Evolutionary conservation across 257 asterid genomes (phyloP), one percentile per base, ranked within the genome.

Genomic region (Primulina huaijiensis): DNA sequence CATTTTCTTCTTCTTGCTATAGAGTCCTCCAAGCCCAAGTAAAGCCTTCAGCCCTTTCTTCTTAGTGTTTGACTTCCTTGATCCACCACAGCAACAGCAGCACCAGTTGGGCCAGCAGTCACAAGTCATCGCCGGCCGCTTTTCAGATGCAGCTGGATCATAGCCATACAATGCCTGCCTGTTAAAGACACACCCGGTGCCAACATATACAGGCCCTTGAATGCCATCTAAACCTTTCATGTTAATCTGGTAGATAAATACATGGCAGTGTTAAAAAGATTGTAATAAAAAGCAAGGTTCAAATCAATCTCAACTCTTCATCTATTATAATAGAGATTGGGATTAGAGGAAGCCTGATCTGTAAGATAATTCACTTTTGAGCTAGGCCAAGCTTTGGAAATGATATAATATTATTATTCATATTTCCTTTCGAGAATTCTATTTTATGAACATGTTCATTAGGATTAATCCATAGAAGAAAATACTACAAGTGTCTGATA

Each of bases 81-180:
- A 82, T 71, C 90, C 85, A 19, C 89, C 86, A 62, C 88, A 84
- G 52, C 95, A 90, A 50, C 87, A 89, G 81, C 95, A 87, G 67
- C 96, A 90, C 95, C 92, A 88, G 57, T 30, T 84, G 1, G 97
- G 89, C 92, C 90, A 90, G 78, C 97, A 90, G 76, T 88, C 95
- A 62, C 97, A 88, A 33, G 90, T 90, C 97, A 90, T 88, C 86
- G 86, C 88, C 5, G 86, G 79, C 71, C 91, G 77, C 85, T 90
- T 90, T 71, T 85, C 80, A 0, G 93, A 86, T 20, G 70, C 90
- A 11, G 95, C 90, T 52, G 95, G 97, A 79, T 90, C 95, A 38
- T 88, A 90, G 58, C 97, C 95, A 29, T 88, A 88, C 71, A 88
- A 78, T 40, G 97, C 97, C 79, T 74, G 93, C 74, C 96, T 65